Evolutionary conservation across 1,139 yeast species (phyloP), one percentile per base, ranked within the genome.

Genomic region (Wickerhamomyces sp.): DNA sequence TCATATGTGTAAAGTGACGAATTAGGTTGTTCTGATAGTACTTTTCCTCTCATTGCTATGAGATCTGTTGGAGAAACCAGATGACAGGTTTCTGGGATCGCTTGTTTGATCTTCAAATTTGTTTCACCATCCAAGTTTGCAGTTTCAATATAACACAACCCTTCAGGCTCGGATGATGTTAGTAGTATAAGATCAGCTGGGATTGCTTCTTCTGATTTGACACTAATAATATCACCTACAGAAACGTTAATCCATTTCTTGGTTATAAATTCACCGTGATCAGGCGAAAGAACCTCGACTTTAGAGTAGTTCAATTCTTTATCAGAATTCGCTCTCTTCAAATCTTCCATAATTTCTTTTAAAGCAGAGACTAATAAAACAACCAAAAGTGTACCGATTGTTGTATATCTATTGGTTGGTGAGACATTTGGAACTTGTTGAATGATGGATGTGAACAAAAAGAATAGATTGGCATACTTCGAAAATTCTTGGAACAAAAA

Each of bases 91-190:
- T 89, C 96, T 1, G 76, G 68, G 42, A 74, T 73, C 1, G 96
- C 80, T 59, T 94, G 97, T 56, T 94, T 94, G 55, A 94, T 92
- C 58, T 94, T 94, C 54, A 94, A 72, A 58, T 94, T 94, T 0
- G 99, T 94, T 61, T 94, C 99, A 44, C 99, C 99, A 61, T 94
- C 99, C 48, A 94, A 70, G 56, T 94, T 94, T 1, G 98, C 96
- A 1, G 99, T 94, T 64, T 94, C 99, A 43, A 92, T 88, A 55
- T 94, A 94, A 59, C 98, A 94, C 45, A 94, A 70, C 6, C 98
- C 99, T 63, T 92, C 97, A 0, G 99, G 98, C 60, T 94, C 99
- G 0, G 97, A 90, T 1, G 97, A 88, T 27, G 95, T 81, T 33
- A 94, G 59, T 18, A 94, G 64, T 13, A 92, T 70, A 42, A 94